Conservation (phyloP, 805 yeast genomes). For the Schwanniomyces pseudopolymorphus region DNA sequence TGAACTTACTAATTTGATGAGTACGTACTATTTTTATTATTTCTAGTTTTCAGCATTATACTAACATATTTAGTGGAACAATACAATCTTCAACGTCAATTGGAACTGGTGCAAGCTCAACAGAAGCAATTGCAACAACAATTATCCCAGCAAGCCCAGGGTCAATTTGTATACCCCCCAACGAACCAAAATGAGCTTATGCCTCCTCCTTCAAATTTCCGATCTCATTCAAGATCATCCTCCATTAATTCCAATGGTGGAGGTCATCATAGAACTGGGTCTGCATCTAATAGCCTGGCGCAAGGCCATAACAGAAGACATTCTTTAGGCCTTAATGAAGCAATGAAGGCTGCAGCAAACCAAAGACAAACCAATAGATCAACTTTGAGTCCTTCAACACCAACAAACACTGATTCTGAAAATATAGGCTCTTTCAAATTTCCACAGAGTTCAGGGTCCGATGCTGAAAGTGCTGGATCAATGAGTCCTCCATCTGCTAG, state of each 20-base stretch:
- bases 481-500: slow-evolving; percentile 11
- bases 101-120: slow-evolving; percentile 88
- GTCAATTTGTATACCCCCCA: slow-evolving; percentile 26
- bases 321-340: slow-evolving; percentile 87
- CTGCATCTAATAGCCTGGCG: slow-evolving; percentile 19
- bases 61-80: slow-evolving; percentile 58
- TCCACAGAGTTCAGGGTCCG: slow-evolving; percentile 43
- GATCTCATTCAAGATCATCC: slow-evolving; percentile 36
- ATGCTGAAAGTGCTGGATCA: slow-evolving; percentile 12
- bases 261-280: slow-evolving; percentile 38
- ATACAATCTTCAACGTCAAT: slow-evolving; percentile 83
- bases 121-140: slow-evolving; percentile 65
- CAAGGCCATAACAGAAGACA: slow-evolving; percentile 88
- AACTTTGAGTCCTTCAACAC: slow-evolving; percentile 30
- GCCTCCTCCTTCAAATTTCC: slow-evolving; percentile 22
- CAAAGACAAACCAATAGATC: slow-evolving; percentile 54
- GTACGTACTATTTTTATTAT: slow-evolving; percentile 1
- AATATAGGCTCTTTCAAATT: slow-evolving; percentile 49
- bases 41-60: not conserved
- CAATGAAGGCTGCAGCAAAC: slow-evolving; percentile 94
- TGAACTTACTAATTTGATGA: slow-evolving; percentile 88
- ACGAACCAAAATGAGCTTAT: slow-evolving; percentile 15
- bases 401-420: slow-evolving; percentile 12
- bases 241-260: slow-evolving; percentile 18
- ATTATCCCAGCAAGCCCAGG: slow-evolving; percentile 57